phyloP scores from a whole-genome alignment of 331 rosid species.

The Acacia pycnantha region DNA sequence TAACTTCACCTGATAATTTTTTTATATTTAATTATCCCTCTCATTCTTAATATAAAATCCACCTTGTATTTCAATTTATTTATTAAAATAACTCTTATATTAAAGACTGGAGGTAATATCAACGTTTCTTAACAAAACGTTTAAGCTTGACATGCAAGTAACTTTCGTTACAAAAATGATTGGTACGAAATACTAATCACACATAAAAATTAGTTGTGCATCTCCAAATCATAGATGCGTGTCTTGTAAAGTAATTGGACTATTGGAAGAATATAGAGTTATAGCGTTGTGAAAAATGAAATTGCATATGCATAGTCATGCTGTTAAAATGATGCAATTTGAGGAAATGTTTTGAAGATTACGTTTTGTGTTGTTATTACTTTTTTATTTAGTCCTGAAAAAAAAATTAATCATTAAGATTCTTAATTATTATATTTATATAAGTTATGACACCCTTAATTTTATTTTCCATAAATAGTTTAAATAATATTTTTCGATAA shows the following conservation, averaged over 20 bases:
- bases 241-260: background rate
- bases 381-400: background rate
- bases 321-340: too few relatives aligned
- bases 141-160: background rate
- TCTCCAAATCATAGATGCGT: background rate
- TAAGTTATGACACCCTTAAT: background rate
- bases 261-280: background rate
- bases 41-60: too few relatives aligned
- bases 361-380: too few relatives aligned
- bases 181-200: background rate
- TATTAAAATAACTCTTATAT: too few relatives aligned
- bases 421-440: background rate
- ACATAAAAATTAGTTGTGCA: background rate
- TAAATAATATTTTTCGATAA: too few relatives aligned
- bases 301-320: too few relatives aligned
- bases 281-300: too few relatives aligned
- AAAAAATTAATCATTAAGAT: background rate
- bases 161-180: background rate
- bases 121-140: background rate
- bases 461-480: too few relatives aligned
- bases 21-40: background rate
- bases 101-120: too few relatives aligned
- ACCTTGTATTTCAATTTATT: too few relatives aligned
- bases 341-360: too few relatives aligned
- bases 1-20: background rate